A percentile compares a stretch with the other conserved stretches of the same genome.
Conservation (phyloP, 2,329 filamentous ascomycete genomes). For the Anisogramma anomala region DNA sequence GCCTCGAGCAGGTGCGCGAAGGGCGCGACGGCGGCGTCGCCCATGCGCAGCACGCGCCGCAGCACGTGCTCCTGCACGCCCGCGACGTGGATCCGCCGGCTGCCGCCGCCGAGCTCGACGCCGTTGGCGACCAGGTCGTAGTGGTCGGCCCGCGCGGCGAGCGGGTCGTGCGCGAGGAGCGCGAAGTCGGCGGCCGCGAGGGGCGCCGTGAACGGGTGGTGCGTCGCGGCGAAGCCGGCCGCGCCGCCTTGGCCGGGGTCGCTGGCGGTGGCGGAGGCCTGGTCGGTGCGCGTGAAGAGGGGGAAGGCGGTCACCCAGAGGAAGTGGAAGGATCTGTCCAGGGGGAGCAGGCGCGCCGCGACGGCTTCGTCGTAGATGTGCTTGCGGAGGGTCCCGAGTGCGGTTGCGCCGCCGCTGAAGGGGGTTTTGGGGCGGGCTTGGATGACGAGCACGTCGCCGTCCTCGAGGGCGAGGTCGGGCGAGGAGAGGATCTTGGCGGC, state of each 20-base stretch:
- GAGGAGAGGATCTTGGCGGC: slow-evolving; percentile 38
- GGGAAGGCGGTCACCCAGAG: slow-evolving; percentile 87
- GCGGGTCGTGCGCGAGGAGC: slow-evolving; percentile 58
- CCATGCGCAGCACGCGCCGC: slow-evolving; percentile 72
- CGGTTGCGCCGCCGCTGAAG: slow-evolving; percentile 59
- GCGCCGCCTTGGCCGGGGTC: slow-evolving; percentile 71
- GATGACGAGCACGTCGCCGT: slow-evolving; percentile 70
- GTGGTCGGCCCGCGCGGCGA: slow-evolving; percentile 67
- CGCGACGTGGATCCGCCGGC: slow-evolving; percentile 79
- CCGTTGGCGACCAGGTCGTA: slow-evolving; percentile 96
- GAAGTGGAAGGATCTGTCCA: slow-evolving; percentile 47
- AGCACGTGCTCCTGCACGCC: slow-evolving; percentile 76
- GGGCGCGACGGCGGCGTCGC: slow-evolving; percentile 56
- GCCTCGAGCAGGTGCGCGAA: slow-evolving; percentile 80
- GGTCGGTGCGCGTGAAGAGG: slow-evolving; percentile 66
- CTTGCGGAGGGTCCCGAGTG: slow-evolving; percentile 60
- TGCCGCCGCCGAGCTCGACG: slow-evolving; percentile 86
- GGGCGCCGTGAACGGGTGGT: slow-evolving; percentile 93
- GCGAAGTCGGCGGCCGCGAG: slow-evolving; percentile 61
- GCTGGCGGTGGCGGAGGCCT: slow-evolving; percentile 17
- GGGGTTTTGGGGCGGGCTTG: slow-evolving; percentile 61
- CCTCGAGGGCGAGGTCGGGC: slow-evolving; percentile 33
- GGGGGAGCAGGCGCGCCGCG: slow-evolving; percentile 43
- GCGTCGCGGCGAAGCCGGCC: slow-evolving; percentile 73
- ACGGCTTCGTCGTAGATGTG: slow-evolving; percentile 60